Conservation (phyloP, 1,284 basidiomycete species). For the Ustilago shanxiensis region DNA sequence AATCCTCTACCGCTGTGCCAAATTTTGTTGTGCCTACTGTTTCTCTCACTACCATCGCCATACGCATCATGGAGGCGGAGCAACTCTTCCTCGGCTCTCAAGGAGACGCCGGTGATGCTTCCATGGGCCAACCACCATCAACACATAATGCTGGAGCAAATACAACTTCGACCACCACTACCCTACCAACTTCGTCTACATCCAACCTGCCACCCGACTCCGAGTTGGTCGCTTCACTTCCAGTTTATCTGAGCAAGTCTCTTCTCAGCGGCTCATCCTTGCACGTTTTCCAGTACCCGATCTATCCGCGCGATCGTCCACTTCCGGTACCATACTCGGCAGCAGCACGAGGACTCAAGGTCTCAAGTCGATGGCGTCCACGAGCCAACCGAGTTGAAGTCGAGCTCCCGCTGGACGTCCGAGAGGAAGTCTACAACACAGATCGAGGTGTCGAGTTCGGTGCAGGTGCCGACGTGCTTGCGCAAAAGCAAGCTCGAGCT, state of each 20-base stretch:
- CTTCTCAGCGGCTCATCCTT: slow-evolving; percentile 54
- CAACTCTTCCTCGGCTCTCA: slow-evolving; percentile 33
- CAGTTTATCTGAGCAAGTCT: slow-evolving; percentile 64
- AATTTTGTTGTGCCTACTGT: background rate
- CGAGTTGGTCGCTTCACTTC: slow-evolving; percentile 63
- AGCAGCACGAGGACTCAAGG: slow-evolving; percentile 56
- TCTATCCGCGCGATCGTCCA: slow-evolving; percentile 59
- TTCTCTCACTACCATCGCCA: slow-evolving; percentile 11
- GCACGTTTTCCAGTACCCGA: slow-evolving; percentile 67
- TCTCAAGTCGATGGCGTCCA: slow-evolving; percentile 64
- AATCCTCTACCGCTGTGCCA: background rate
- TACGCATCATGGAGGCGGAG: slow-evolving; percentile 30
- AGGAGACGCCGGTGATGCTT: slow-evolving; percentile 10
- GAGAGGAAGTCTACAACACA: slow-evolving; percentile 64
- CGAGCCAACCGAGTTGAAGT: slow-evolving; percentile 65
- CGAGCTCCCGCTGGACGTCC: slow-evolving; percentile 65
- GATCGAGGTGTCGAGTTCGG: slow-evolving; percentile 61
- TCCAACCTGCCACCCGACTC: slow-evolving; percentile 49
- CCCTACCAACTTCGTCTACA: slow-evolving; percentile 26
- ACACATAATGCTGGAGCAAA: slow-evolving; percentile 2
- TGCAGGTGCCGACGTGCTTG: slow-evolving; percentile 40
- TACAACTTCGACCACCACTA: slow-evolving; percentile 9
- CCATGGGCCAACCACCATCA: slow-evolving; percentile 11
- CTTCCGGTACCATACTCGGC: slow-evolving; percentile 65
- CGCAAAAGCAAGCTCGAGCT: slow-evolving; percentile 51